A percentile compares a stretch with the other conserved stretches of the same genome.
Evolutionary conservation across 768 basidiomycete genomes (phyloP).

Genomic region (Thelephora aurantiotincta): DNA sequence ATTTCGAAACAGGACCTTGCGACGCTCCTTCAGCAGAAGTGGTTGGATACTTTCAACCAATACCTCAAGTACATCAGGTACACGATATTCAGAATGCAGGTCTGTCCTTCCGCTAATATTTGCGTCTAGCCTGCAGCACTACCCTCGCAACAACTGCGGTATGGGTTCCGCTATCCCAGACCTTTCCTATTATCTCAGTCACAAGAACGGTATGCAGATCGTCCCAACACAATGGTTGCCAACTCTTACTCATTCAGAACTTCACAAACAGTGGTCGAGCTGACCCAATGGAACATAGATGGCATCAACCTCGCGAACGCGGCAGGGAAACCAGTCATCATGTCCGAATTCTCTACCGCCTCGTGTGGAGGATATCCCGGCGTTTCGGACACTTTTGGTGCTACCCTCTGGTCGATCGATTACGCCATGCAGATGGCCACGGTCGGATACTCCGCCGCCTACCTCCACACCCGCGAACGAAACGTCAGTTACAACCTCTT

Average conservation of each 20-base stretch:
- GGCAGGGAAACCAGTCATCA: neutral
- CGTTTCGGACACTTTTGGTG: constrained; percentile 37
- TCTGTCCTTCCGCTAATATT: constrained; percentile 23
- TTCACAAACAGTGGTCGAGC: constrained; percentile 18
- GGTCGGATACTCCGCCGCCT: constrained; percentile 32
- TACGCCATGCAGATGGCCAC: constrained; percentile 38
- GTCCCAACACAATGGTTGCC: constrained; percentile 25
- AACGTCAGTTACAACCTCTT: constrained; percentile 40
- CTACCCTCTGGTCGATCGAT: constrained; percentile 36
- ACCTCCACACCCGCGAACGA: constrained; percentile 38
- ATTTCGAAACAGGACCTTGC: constrained; percentile 23
- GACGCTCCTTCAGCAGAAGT: constrained; percentile 24
- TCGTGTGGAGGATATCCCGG: constrained; percentile 30
- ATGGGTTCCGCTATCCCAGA: neutral
- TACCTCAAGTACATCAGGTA: constrained; percentile 8
- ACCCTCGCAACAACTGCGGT: constrained; percentile 33
- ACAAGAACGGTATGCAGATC: constrained; percentile 20
- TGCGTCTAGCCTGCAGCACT: constrained; percentile 35
- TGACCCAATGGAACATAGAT: constrained; percentile 26
- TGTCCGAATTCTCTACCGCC: neutral
- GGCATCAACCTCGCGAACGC: neutral
- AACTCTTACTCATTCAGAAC: constrained; percentile 27
- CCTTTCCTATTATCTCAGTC: constrained; percentile 12
- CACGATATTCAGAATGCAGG: constrained; percentile 14
- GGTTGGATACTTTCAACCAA: neutral